Evolutionary conservation across 176 grass and related monocot species (phyloP).

Genomic region (Rhipidocladum racemiflorum): DNA sequence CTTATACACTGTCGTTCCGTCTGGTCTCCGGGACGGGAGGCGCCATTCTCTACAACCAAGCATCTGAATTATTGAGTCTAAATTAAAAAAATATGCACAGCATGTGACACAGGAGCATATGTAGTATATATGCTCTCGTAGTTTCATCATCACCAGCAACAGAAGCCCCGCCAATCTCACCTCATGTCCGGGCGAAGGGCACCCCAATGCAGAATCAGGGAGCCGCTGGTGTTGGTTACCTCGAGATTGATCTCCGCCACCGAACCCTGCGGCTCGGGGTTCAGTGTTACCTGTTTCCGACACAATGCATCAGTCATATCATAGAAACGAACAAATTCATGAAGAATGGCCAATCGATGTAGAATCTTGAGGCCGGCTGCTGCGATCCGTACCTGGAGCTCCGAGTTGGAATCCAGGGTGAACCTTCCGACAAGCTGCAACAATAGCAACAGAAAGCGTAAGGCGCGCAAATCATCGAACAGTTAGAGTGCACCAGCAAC

Average conservation of each 20-base stretch:
- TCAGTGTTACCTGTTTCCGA: conserved; percentile 56
- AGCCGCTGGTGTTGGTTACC: conserved; percentile 60
- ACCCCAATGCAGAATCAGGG: conserved; percentile 87
- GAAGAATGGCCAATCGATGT: conserved; percentile 15
- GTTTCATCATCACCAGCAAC: neutral
- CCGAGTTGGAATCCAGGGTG: conserved; percentile 72
- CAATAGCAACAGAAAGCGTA: neutral
- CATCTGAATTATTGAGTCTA: neutral
- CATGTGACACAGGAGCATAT: neutral
- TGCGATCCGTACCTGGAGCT: conserved; percentile 61
- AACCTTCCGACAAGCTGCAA: conserved; percentile 60
- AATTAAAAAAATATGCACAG: neutral
- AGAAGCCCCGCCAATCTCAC: conserved; percentile 34
- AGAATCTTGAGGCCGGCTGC: neutral
- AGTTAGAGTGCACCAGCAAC: neutral
- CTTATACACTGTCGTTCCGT: conserved; percentile 69
- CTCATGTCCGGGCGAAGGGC: conserved; percentile 44
- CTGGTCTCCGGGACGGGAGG: conserved; percentile 58
- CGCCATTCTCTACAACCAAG: conserved; percentile 67
- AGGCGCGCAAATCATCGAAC: neutral
- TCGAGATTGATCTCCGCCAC: conserved; percentile 46
- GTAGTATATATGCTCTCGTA: neutral
- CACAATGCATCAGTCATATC: neutral
- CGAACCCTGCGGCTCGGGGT: conserved; percentile 30
- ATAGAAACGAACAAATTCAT: conserved; percentile 17